Evolutionary conservation across 2,329 filamentous ascomycete genomes (phyloP).

Genomic region (Capronia coronata): DNA sequence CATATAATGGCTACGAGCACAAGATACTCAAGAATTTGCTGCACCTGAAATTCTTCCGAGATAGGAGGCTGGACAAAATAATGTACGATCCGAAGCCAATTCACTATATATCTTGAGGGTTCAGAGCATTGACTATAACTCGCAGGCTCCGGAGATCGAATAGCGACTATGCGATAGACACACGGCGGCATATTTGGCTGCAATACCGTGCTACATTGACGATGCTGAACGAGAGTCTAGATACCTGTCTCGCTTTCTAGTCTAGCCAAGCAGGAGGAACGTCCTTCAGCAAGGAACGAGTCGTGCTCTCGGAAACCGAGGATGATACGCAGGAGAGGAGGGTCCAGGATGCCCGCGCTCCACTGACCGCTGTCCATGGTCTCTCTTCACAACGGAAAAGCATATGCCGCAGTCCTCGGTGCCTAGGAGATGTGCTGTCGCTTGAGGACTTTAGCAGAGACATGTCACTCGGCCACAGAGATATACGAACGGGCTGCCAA

Average conservation of each 20-base stretch:
- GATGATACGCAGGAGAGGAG: no score
- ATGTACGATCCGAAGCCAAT: slow-evolving; percentile 14
- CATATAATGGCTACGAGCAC: slow-evolving; percentile 40
- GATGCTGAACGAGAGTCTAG: slow-evolving; percentile 45
- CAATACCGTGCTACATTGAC: slow-evolving; percentile 42
- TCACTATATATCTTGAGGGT: not conserved
- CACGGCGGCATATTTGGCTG: slow-evolving; percentile 35
- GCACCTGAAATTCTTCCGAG: slow-evolving; percentile 40
- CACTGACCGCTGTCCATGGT: no score
- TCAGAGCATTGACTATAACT: not conserved
- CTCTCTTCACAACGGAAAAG: no score
- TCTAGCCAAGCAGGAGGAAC: not conserved
- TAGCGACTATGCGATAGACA: slow-evolving; percentile 27
- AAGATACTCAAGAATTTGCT: slow-evolving; percentile 44
- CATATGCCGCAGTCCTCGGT: no score
- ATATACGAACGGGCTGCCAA: no score
- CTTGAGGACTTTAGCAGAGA: no score
- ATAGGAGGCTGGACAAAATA: slow-evolving; percentile 31
- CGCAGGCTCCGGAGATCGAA: slow-evolving; percentile 15
- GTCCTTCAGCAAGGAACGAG: no score
- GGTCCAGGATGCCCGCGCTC: no score
- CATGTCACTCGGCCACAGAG: no score
- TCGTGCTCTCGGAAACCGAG: not conserved
- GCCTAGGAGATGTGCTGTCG: no score
- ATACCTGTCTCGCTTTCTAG: slow-evolving; percentile 35